Evolutionary conservation across 1,284 basidiomycete species (phyloP).

Genomic region (Pseudomicrostroma phylloplanum): DNA sequence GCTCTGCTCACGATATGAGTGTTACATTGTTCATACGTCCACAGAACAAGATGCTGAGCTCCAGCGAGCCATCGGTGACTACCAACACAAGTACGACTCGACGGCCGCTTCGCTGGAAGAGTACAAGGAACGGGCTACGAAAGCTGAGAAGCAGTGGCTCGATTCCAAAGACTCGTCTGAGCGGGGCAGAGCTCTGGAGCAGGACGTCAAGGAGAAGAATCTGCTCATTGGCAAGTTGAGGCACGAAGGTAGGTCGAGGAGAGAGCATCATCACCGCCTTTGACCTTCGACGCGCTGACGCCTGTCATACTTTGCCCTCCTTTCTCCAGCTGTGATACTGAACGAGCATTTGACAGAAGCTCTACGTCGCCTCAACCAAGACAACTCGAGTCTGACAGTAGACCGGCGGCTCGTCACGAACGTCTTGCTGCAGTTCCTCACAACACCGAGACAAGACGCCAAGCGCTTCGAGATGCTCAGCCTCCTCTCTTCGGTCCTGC

Average conservation of each 20-base stretch:
- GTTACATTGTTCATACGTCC: too few relatives aligned
- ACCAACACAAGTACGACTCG: conserved; percentile 67
- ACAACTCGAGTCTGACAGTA: conserved; percentile 78
- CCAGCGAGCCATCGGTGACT: conserved; percentile 70
- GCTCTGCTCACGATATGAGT: too few relatives aligned
- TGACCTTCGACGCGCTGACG: not conserved
- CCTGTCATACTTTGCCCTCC: too few relatives aligned
- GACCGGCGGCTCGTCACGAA: conserved; percentile 88
- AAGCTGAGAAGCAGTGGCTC: conserved; percentile 66
- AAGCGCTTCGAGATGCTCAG: conserved; percentile 96
- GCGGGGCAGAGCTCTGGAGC: conserved; percentile 67
- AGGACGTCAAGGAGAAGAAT: conserved; percentile 89
- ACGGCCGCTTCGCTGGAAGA: conserved; percentile 70
- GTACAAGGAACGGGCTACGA: conserved; percentile 75
- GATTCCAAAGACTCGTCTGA: conserved; percentile 65
- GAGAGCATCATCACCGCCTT: not conserved
- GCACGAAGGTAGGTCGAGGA: conserved; percentile 62
- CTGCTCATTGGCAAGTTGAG: conserved; percentile 82
- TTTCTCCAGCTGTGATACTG: conserved; percentile 56
- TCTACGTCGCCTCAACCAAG: conserved; percentile 79
- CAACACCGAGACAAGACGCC: conserved; percentile 78
- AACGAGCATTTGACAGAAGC: conserved; percentile 98
- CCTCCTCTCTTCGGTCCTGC: conserved; percentile 77
- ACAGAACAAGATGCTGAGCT: conserved; percentile 59
- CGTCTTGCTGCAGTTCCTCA: conserved; percentile 83